These are phyloP conservation scores for Xylaria venustula DNA, from an alignment of 495 filamentous ascomycete genomes.

Conservation along the genomic window DNA sequence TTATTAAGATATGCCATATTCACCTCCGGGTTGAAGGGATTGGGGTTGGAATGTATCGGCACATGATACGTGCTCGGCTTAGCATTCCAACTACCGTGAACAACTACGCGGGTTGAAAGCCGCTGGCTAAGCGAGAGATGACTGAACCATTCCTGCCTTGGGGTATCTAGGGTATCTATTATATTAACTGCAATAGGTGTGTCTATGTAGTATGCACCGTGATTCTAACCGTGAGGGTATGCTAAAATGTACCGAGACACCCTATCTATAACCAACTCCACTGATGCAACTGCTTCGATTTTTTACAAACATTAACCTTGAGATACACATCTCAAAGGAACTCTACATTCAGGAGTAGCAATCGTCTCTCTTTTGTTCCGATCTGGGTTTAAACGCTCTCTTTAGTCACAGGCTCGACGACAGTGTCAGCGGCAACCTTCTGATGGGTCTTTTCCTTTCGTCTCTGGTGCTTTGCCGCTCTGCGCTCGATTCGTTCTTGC, in stretches of 20 bases:
- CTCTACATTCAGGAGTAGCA: too few species aligned
- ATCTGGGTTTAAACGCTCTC: background rate
- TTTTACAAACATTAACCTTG: background rate
- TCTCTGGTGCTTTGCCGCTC: slow-evolving; percentile 15
- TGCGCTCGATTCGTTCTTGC: slow-evolving; percentile 56
- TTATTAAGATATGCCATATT: too few species aligned
- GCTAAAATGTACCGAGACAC: background rate
- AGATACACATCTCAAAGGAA: background rate
- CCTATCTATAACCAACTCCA: background rate
- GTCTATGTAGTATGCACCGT: background rate
- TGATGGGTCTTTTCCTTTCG: slow-evolving; percentile 8
- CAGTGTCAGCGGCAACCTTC: background rate
- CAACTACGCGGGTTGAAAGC: too few species aligned
- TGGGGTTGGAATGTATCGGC: too few species aligned
- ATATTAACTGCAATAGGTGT: background rate
- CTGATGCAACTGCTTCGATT: background rate
- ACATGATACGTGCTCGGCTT: too few species aligned
- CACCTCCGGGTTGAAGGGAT: too few species aligned
- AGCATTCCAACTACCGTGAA: too few species aligned
- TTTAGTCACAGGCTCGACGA: background rate
- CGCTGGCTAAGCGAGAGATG: too few species aligned
- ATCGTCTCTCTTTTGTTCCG: background rate
- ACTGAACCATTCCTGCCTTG: too few species aligned
- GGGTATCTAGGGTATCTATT: background rate
- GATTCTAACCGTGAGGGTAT: background rate